Evolutionary conservation across 441 rosid genomes (phyloP), one percentile per base, ranked within the genome.

Genomic region (Brassica hybrid): DNA sequence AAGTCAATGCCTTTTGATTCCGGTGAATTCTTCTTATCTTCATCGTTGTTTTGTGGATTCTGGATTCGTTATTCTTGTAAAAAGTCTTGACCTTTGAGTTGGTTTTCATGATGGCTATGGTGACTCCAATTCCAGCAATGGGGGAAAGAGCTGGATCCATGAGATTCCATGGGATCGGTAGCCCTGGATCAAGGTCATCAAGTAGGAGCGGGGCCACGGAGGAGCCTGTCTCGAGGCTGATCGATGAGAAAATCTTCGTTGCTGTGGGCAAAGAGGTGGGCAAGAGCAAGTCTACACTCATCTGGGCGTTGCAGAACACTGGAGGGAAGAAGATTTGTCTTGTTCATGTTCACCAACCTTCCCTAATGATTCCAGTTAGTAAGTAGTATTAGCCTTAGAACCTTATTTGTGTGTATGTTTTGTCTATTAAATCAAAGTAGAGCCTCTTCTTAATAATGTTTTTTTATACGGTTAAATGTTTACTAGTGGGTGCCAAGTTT

Each of bases 241-340:
- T 86, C 60, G 92, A 91, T 32, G 98, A 91, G 71, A 88, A 84
- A 75, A 79, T 91, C 17, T 90, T 86, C 30, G 97, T 95, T 13
- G 97, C 98, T 0, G 89, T 93, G 13, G 91, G 90, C 17, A 91
- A 85, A 67, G 80, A 84, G 1, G 83, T 89, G 38, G 88, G 86
- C 6, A 88, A 87, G 72, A 79, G 81, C 83, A 87, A 84, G 71
- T 86, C 83, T 65, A 81, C 84, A 65, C 80, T 95, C 50, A 8
- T 81, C 2, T 95, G 98, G 98, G 96, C 98, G 5, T 76, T 91
- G 69, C 94, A 86, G 59, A 85, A 91, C 65, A 87, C 92, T 0
- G 88, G 92, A 18, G 98, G 97, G 70, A 93, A 84, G 85, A 84
- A 80, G 79, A 82, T 92, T 81, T 90, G 94, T 75, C 61, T 92